Evolutionary conservation across 139 green algal genomes (phyloP), one percentile per base, ranked within the genome.

Genomic region (Nannochloris sp.): DNA sequence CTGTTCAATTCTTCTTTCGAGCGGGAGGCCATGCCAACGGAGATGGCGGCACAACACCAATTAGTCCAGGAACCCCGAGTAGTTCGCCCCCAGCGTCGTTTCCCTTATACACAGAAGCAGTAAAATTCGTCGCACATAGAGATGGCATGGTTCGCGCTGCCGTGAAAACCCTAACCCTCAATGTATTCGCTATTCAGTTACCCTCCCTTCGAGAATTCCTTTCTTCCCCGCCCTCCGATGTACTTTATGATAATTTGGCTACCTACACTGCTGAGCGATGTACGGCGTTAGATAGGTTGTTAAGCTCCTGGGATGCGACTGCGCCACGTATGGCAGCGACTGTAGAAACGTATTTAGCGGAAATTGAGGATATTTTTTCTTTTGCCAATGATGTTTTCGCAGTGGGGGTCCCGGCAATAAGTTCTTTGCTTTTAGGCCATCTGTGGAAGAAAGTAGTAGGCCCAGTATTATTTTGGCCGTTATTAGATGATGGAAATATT

Each of bases 81-180:
- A 54, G 30, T 19, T 54, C 24, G 27, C 9, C 34, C 27, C 29
- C 38, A 8, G 47, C 55, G 55, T 56, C 60, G 10, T 95, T 98
- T 64, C 92, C 93, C 0, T 82, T 98, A 4, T 98, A 97, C 81
- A 90, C 79, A 12, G 86, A 95, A 61, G 86, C 90, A 2, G 72
- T 95, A 63, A 90, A 90, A 67, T 92, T 98, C 58, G 84, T 94
- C 12, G 81, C 89, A 64, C 85, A 98, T 86, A 85, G 87, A 63
- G 89, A 95, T 72, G 86, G 82, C 67, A 97, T 98, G 93, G 93
- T 98, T 32, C 80, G 93, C 3, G 92, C 95, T 32, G 93, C 91
- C 0, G 92, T 97, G 44, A 87, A 92, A 30, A 98, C 92, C 2
- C 74, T 97, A 9, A 97, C 93, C 2, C 84, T 99, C 12, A 93